Conservation (phyloP, 495 filamentous ascomycete species). For the Platismatia glauca region DNA sequence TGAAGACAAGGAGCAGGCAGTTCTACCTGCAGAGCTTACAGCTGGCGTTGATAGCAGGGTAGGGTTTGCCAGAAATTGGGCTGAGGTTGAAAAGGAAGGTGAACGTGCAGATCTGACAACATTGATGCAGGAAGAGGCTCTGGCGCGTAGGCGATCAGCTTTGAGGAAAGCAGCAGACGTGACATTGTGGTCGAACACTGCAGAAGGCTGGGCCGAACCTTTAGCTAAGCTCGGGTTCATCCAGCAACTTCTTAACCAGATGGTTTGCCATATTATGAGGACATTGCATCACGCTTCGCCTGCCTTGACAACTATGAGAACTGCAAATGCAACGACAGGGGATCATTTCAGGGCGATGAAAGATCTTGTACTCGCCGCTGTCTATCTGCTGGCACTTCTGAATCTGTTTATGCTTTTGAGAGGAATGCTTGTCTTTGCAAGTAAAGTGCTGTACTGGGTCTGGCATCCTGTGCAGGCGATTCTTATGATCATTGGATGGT, state of each 20-base stretch:
- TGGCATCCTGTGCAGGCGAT: slow-evolving; percentile 10
- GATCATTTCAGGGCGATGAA: slow-evolving; percentile 12
- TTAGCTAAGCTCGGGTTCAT: neutral
- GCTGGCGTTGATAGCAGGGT: neutral
- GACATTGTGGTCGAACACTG: neutral
- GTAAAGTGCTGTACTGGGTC: slow-evolving; percentile 3
- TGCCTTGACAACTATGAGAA: neutral
- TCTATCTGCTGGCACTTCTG: slow-evolving; percentile 8
- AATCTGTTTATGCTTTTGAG: slow-evolving; percentile 3
- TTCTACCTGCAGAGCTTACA: neutral
- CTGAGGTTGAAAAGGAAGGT: neutral
- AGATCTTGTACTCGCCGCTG: slow-evolving; percentile 10
- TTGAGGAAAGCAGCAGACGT: neutral
- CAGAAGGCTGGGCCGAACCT: neutral
- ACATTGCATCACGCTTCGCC: slow-evolving; percentile 11
- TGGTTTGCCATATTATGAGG: slow-evolving; percentile 10
- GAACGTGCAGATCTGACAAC: neutral
- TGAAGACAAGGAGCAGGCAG: neutral
- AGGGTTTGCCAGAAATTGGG: slow-evolving; percentile 14
- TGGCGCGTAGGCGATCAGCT: neutral
- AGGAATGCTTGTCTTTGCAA: neutral
- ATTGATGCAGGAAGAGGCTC: neutral
- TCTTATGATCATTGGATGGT: slow-evolving; percentile 7
- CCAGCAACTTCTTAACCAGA: neutral
- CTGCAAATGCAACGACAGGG: slow-evolving; percentile 4